These are phyloP conservation scores for Senna siamea DNA, from an alignment of 306 rosid genomes.

Conservation along the genomic window DNA sequence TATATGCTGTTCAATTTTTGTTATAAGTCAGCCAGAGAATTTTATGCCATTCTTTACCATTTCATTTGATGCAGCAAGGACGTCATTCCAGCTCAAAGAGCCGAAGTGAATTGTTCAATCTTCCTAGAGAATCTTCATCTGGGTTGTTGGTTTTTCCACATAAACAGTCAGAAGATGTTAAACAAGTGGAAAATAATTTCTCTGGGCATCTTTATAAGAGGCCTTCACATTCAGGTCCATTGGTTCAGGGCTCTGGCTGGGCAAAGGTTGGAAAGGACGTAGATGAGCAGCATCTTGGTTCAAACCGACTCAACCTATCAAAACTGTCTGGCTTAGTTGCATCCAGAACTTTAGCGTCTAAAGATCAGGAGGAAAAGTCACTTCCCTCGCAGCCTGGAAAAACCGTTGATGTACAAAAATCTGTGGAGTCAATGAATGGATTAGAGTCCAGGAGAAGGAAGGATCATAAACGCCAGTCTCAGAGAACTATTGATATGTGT, in stretches of 20 bases:
- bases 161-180: conserved; percentile 47
- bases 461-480: conserved; percentile 51
- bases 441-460: conserved; percentile 51
- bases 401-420: conserved; percentile 40
- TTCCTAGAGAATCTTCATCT: conserved; percentile 57
- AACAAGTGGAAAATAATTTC: conserved; percentile 48
- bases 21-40: neutral
- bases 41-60: conserved; percentile 18
- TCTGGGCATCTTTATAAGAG: conserved; percentile 48
- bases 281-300: conserved; percentile 39
- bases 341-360: conserved; percentile 49
- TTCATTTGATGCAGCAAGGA: conserved; percentile 51
- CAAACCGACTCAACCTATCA: conserved; percentile 54
- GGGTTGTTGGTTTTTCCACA: conserved; percentile 58
- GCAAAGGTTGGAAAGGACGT: conserved; percentile 54
- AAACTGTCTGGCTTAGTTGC: conserved; percentile 55
- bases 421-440: conserved; percentile 49
- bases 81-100: conserved; percentile 49
- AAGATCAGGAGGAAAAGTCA: conserved; percentile 55
- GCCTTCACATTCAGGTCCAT: conserved; percentile 77
- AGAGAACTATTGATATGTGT: conserved; percentile 46
- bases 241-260: conserved; percentile 55
- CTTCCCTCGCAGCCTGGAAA: conserved; percentile 43
- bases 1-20: too few relatives aligned
- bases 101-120: conserved; percentile 56